These are phyloP conservation scores for Mrakia hoshinonis DNA, from an alignment of 768 basidiomycete species.

Conservation along the genomic window DNA sequence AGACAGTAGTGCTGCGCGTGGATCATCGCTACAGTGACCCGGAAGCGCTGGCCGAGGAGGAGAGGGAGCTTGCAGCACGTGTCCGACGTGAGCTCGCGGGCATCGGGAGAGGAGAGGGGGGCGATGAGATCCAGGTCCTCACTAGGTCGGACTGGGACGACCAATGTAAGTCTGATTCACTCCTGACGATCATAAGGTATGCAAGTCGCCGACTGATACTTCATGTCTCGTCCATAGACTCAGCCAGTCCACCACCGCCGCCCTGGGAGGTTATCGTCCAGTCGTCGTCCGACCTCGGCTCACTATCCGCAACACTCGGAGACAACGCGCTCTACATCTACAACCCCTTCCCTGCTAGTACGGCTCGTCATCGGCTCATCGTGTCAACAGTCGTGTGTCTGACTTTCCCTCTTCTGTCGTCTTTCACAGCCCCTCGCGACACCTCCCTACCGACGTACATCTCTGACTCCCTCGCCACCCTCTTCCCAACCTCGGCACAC, in stretches of 20 bases:
- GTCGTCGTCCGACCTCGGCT: neutral
- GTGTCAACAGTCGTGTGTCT: neutral
- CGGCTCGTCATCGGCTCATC: neutral
- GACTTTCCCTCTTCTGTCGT: neutral
- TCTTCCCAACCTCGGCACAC: neutral
- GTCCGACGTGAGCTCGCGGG: neutral
- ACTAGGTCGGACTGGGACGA: neutral
- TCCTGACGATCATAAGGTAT: neutral
- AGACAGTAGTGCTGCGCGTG: neutral
- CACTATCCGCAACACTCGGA: neutral
- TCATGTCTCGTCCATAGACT: neutral
- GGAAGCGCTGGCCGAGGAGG: neutral
- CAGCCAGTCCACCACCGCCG: neutral
- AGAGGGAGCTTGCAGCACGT: neutral
- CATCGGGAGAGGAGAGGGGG: neutral
- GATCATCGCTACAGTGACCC: neutral
- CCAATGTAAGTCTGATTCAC: neutral
- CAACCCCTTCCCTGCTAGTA: neutral
- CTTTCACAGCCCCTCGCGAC: neutral
- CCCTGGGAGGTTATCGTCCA: neutral
- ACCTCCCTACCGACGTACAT: neutral
- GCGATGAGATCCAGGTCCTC: neutral
- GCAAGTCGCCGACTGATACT: neutral
- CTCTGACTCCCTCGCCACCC: neutral
- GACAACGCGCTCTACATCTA: neutral